Base-by-base conservation (phyloP, 768 basidiomycete genomes). In the Tricholoma terreum region DNA sequence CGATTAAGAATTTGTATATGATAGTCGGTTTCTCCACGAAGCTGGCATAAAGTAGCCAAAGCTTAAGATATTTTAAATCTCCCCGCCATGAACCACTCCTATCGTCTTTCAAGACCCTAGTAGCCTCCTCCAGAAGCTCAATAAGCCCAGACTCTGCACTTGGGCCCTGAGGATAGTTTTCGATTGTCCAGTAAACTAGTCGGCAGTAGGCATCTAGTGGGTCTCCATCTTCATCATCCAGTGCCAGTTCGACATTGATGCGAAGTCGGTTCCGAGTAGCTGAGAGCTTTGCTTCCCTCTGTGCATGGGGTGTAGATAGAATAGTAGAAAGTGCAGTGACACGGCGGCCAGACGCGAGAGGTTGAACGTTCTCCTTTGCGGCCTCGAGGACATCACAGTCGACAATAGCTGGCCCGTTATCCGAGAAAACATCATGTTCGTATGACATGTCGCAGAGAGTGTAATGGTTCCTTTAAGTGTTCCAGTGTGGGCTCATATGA, bases 41-140 rank as follows among this genome's bases (percentile, higher is more conserved):
- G 69, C 86, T 87, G 14, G 95, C 90, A 70, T 98, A 99, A 48
- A 94, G 83, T 51, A 94, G 78, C 97, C 97, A 99, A 14, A 98
- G 76, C 67, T 94, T 93, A 55, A 98, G 80, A 71, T 98, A 97
- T 57, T 90, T 85, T 58, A 92, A 67, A 66, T 98, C 93, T 55
- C 77, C 80, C 64, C 80, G 81, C 84, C 92, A 98, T 59, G 77
- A 77, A 0, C 88, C 86, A 24, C 79, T 86, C 52, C 87, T 79
- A 63, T 92, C 77, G 63, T 88, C 86, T 63, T 93, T 87, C 66
- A 98, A 80, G 7, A 86, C 81, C 31, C 94, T 78, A 1, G 97
- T 97, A 14, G 93, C 91, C 66, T 93, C 90, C 68, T 99, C 97
- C 6, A 99, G 74, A 2, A 98, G 78, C 57, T 96, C 94, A 15